phyloP scores from a whole-genome alignment of 306 rosid genomes.

The Vigna hirtella region DNA sequence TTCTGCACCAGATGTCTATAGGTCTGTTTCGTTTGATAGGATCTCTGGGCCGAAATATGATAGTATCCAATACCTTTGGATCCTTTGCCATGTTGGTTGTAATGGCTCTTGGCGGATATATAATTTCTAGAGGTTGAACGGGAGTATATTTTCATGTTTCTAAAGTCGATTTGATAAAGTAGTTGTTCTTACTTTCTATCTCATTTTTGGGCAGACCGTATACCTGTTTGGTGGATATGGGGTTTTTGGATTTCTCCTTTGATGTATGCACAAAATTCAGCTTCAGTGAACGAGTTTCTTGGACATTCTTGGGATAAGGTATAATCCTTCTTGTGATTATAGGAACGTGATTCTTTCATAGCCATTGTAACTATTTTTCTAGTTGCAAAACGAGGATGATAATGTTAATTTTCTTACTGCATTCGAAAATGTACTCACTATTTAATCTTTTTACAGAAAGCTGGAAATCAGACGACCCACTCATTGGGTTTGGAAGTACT shows the following conservation, averaged over 20 bases:
- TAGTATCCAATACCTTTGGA: constrained; percentile 96
- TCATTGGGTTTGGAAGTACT: constrained; percentile 79
- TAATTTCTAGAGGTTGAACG: constrained; percentile 80
- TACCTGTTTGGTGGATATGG: constrained; percentile 99
- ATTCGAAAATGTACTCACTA: constrained; percentile 35
- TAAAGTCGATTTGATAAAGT: constrained; percentile 14
- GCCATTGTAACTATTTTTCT: constrained; percentile 1
- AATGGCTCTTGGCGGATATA: constrained; percentile 96
- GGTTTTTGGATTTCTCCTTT: constrained; percentile 99
- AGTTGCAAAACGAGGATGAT: constrained; percentile 22
- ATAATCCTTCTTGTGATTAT: constrained; percentile 28
- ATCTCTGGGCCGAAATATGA: constrained; percentile 98
- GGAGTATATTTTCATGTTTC: constrained; percentile 38
- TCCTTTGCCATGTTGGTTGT: constrained; percentile 99
- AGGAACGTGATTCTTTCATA: constrained; percentile 27
- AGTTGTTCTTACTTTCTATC: constrained; percentile 39
- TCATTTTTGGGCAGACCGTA: constrained; percentile 63
- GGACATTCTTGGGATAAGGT: constrained; percentile 99
- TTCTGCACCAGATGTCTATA: constrained; percentile 97
- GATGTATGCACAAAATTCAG: constrained; percentile 96
- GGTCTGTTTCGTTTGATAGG: constrained; percentile 96
- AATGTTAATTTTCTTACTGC: constrained; percentile 39
- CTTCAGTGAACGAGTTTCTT: constrained; percentile 92
- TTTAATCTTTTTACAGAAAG: constrained; percentile 54
- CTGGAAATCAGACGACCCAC: constrained; percentile 58